A percentile compares a stretch with the other conserved stretches of the same genome.
Evolutionary conservation across 2,329 filamentous ascomycete genomes (phyloP).

Genomic region (Gnomoniopsis sp.): DNA sequence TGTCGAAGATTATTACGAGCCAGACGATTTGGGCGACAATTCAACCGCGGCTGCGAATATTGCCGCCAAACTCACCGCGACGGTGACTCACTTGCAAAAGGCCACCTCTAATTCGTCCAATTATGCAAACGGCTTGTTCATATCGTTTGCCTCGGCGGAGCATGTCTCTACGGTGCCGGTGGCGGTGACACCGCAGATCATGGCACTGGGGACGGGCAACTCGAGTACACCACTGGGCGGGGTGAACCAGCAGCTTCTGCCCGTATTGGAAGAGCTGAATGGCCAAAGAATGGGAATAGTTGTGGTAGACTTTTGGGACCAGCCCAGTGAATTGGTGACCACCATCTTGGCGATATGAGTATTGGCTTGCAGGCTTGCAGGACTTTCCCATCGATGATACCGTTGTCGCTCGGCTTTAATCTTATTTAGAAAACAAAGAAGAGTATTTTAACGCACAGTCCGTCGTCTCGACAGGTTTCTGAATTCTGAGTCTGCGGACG

Average conservation of each 20-base stretch:
- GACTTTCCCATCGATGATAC: background rate
- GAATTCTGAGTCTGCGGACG: too few species aligned
- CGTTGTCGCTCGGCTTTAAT: too few species aligned
- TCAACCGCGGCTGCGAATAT: constrained; percentile 36
- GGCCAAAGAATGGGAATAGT: constrained; percentile 47
- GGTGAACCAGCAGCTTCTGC: constrained; percentile 40
- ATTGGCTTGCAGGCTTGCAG: background rate
- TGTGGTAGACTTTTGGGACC: constrained; percentile 49
- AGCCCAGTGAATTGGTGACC: constrained; percentile 37
- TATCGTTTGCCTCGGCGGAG: constrained; percentile 44
- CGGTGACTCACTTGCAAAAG: constrained; percentile 33
- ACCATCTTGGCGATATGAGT: constrained; percentile 28
- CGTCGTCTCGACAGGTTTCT: too few species aligned
- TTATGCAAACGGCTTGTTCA: constrained; percentile 34
- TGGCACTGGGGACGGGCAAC: constrained; percentile 41
- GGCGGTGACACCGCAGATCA: constrained; percentile 38
- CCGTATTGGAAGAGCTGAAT: constrained; percentile 31
- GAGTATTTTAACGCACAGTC: too few species aligned
- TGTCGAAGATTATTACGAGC: constrained; percentile 48
- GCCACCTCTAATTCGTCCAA: constrained; percentile 30
- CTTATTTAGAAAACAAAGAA: too few species aligned
- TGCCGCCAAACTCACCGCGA: constrained; percentile 41
- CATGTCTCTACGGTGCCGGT: constrained; percentile 34
- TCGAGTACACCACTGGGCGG: constrained; percentile 35
- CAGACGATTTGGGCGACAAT: constrained; percentile 25